Evolutionary conservation across 1,284 basidiomycete genomes (phyloP).

Genomic region (Butyriboletus appendiculatus): DNA sequence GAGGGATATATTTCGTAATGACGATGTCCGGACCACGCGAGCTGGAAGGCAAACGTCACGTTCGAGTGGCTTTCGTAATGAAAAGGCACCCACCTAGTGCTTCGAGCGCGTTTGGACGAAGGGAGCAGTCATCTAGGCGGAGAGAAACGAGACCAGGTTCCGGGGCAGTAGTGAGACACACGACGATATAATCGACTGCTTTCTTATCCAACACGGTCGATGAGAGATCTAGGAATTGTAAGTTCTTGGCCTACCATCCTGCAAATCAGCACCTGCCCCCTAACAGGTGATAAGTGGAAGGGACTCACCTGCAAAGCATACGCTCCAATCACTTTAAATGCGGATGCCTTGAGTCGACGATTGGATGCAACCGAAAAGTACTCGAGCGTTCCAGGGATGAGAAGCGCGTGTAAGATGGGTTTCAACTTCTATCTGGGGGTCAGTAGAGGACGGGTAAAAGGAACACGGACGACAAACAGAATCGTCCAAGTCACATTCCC

Average conservation of each 20-base stretch:
- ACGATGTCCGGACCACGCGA: conserved; percentile 79
- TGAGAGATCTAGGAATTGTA: conserved; percentile 88
- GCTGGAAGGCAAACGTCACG: conserved; percentile 44
- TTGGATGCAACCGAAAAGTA: conserved; percentile 90
- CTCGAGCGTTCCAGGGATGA: conserved; percentile 82
- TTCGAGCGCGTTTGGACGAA: conserved; percentile 75
- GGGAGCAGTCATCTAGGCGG: conserved; percentile 78
- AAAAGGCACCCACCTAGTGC: conserved; percentile 59
- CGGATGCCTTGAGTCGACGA: conserved; percentile 72
- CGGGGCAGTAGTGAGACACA: conserved; percentile 59
- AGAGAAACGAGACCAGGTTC: conserved; percentile 71
- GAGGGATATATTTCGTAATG: conserved; percentile 83
- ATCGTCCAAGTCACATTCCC: conserved; percentile 82
- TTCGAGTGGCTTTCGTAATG: not conserved
- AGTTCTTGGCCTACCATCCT: conserved; percentile 57
- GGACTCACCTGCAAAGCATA: conserved; percentile 55
- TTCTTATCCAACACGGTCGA: conserved; percentile 87
- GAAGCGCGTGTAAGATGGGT: conserved; percentile 87
- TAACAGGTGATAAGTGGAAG: not conserved
- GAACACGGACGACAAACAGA: conserved; percentile 44
- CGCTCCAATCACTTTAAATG: conserved; percentile 82
- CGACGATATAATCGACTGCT: conserved; percentile 79
- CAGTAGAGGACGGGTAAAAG: conserved; percentile 6
- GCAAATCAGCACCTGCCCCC: not conserved
- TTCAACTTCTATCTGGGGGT: conserved; percentile 65